Percentiles rank a stretch among this genome's conserved stretches.
phyloP scores from a whole-genome alignment of 352 stramenopile species.

The Phytophthora chlamydospora region DNA sequence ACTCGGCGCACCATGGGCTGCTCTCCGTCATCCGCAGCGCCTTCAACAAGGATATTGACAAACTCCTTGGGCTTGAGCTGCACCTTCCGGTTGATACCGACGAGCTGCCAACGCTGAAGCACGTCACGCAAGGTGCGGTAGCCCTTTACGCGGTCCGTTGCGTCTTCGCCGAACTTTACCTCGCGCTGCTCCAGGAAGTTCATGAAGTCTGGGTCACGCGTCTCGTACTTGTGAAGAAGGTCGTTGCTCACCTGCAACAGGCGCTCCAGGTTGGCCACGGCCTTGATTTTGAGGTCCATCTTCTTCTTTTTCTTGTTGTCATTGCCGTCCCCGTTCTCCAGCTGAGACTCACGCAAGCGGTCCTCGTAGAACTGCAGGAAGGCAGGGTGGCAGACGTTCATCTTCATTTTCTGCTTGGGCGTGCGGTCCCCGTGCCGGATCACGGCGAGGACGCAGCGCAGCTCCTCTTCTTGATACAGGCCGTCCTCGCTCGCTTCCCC shows the following conservation, averaged over 20 bases:
- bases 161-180: slow-evolving; percentile 60
- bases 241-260: slow-evolving; percentile 82
- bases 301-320: slow-evolving; percentile 58
- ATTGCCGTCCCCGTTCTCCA: slow-evolving; percentile 33
- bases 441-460: slow-evolving; percentile 99
- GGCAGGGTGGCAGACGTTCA: slow-evolving; percentile 91
- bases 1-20: slow-evolving; percentile 39
- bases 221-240: slow-evolving; percentile 71
- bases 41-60: slow-evolving; percentile 30
- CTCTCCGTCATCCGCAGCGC: slow-evolving; percentile 34
- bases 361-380: slow-evolving; percentile 89
- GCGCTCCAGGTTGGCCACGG: slow-evolving; percentile 76
- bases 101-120: slow-evolving; percentile 96
- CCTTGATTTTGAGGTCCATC: slow-evolving; percentile 90
- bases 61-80: slow-evolving; percentile 91
- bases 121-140: slow-evolving; percentile 94
- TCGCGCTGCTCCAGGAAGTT: slow-evolving; percentile 73
- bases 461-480: slow-evolving; percentile 91
- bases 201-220: slow-evolving; percentile 61
- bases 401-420: slow-evolving; percentile 99
- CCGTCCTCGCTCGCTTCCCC: slow-evolving; percentile 30
- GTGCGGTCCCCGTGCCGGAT: slow-evolving; percentile 99
- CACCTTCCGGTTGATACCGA: slow-evolving; percentile 98
- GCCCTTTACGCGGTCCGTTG: slow-evolving; percentile 79
- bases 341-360: slow-evolving; percentile 42